Base-by-base conservation (phyloP, 106 monocot genomes). In the Posidonia australis region DNA sequence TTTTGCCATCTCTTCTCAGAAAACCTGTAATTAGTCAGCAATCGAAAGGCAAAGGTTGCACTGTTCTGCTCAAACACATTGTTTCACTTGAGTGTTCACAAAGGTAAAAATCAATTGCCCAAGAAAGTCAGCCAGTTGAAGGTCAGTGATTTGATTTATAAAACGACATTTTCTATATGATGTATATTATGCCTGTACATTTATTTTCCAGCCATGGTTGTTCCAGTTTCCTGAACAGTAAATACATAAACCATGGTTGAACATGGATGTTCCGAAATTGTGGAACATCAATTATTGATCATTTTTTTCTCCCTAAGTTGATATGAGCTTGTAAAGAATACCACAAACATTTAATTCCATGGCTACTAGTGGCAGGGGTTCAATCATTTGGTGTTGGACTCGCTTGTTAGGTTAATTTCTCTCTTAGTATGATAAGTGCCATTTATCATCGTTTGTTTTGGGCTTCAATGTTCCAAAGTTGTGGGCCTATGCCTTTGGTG, bases 121-220 rank as follows among this genome's bases (percentile, higher is more conserved):
- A 17, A 25, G 11, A 2, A 12, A 58, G 27, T 26, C 16, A 58
- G 12, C 27, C 23, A 28, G 23, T 58, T 27, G 5, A 58, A 58
- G 58, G 58, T 58, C 28, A 58, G 58, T 58, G 12, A 14, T 30
- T 29, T 14, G 14, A 58, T 26, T 58, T 49, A n/a, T 10, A n/a
- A n/a, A 16, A 58, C 12, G 27, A 26, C 24, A 26, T 29, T 27
- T 28, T 58, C 20, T 24, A 55, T 51, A 24, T 55, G 54, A 55
- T 55, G 54, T 55, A 55, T 55, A 55, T 55, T 55, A 12, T 22
- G 54, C 54, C 10, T 19, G n/a, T 51, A 51, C n/a, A n/a, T n/a
- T n/a, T n/a, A n/a, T n/a, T 51, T 17, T 51, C 20, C 1, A 51
- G 49, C 13, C 9, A n/a, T 20, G 5, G n/a, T 7, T 14, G 5